Conservation (phyloP, 2,329 filamentous ascomycete genomes). For the Diaporthe ilicicola region DNA sequence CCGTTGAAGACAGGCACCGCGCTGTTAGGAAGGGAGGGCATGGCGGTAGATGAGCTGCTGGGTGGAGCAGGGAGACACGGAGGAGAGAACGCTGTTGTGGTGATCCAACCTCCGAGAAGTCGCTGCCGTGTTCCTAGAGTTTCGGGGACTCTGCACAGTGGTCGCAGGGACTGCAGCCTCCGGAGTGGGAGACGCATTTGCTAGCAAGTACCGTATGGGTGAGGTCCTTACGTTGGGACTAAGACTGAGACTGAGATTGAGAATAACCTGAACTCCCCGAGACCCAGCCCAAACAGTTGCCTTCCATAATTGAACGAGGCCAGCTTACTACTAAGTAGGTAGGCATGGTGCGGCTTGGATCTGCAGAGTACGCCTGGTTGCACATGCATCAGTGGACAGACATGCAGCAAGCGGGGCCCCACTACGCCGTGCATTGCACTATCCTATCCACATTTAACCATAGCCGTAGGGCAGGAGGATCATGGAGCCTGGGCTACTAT, state of each 20-base stretch:
- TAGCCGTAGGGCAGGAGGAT: too few species aligned
- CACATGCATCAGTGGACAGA: background rate
- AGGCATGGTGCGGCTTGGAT: background rate
- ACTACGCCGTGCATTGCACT: background rate
- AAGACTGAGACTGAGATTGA: background rate
- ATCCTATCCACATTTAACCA: too few species aligned
- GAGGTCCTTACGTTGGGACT: too few species aligned
- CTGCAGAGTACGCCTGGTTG: background rate
- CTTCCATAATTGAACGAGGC: background rate
- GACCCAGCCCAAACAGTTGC: background rate
- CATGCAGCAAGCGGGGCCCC: background rate
- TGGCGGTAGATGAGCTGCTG: background rate
- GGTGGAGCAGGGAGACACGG: background rate
- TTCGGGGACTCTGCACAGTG: background rate
- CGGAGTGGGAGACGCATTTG: background rate
- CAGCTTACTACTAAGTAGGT: background rate
- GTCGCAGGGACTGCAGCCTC: constrained; percentile 11
- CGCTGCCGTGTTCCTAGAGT: background rate
- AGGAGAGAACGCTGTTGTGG: background rate
- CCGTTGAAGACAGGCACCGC: constrained; percentile 33
- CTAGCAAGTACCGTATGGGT: too few species aligned
- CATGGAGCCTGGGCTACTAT: too few species aligned
- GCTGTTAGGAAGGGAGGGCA: constrained; percentile 12
- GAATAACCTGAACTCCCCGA: background rate
- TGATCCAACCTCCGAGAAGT: background rate